Conservation (phyloP, 2,329 filamentous ascomycete genomes). For the Botrytis galanthina region DNA sequence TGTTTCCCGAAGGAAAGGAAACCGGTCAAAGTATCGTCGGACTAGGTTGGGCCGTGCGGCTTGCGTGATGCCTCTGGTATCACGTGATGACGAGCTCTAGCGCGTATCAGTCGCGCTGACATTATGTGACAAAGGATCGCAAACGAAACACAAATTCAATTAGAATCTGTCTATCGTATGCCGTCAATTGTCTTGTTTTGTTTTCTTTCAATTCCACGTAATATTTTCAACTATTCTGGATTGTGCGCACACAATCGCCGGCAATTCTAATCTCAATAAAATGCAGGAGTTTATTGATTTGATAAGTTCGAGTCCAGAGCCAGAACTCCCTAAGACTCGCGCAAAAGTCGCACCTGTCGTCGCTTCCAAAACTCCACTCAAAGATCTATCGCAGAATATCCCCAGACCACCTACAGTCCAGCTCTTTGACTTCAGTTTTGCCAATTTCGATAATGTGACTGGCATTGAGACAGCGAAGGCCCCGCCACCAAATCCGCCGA, state of each 20-base stretch:
- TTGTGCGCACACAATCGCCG: not conserved
- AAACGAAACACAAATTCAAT: not conserved
- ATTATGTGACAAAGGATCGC: not conserved
- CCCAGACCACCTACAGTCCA: not conserved
- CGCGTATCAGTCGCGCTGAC: not conserved
- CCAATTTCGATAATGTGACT: not conserved
- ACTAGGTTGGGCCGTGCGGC: too few relatives aligned
- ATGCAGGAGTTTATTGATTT: slow-evolving; percentile 6
- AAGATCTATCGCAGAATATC: not conserved
- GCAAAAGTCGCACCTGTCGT: not conserved
- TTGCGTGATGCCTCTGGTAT: too few relatives aligned
- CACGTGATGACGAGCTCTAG: not conserved
- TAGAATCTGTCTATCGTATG: not conserved
- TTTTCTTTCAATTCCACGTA: not conserved
- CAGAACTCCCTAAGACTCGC: slow-evolving; percentile 1
- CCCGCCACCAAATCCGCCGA: not conserved
- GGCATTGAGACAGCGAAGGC: not conserved
- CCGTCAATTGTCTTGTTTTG: not conserved
- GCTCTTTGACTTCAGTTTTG: not conserved
- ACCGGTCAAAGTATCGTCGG: too few relatives aligned
- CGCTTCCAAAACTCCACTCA: not conserved
- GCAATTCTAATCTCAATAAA: not conserved
- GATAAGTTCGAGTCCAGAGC: slow-evolving; percentile 16
- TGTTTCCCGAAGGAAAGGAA: too few relatives aligned
- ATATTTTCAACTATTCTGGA: not conserved